A percentile compares a stretch with the other conserved stretches of the same genome.
These are phyloP conservation scores for Halenospora varia DNA, from an alignment of 495 filamentous ascomycete species.

Conservation along the genomic window DNA sequence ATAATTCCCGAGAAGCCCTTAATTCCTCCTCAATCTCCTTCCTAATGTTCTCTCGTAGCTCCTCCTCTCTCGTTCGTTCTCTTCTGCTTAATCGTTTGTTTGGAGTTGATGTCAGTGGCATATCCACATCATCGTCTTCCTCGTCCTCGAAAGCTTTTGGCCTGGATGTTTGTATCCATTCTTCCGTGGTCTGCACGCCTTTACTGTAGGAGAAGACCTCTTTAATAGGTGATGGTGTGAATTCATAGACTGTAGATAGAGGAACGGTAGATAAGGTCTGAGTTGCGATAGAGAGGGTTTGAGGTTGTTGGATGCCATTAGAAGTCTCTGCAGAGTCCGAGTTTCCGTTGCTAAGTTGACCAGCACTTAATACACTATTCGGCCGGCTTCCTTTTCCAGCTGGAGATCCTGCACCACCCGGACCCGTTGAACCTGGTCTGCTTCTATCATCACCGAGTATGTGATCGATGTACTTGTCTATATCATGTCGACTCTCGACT, in stretches of 20 bases:
- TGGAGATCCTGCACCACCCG: conserved; percentile 55
- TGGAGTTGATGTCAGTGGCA: conserved; percentile 34
- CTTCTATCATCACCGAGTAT: conserved; percentile 49
- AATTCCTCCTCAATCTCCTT: conserved; percentile 92
- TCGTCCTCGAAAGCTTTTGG: conserved; percentile 51
- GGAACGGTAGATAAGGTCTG: conserved; percentile 68
- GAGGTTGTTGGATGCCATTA: conserved; percentile 29
- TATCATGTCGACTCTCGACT: conserved; percentile 67
- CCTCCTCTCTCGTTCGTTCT: conserved; percentile 78
- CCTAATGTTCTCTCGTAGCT: conserved; percentile 77
- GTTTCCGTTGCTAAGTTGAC: conserved; percentile 67
- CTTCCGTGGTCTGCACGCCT: conserved; percentile 78
- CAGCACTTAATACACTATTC: conserved; percentile 75
- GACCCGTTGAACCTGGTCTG: conserved; percentile 66
- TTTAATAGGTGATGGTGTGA: conserved; percentile 63
- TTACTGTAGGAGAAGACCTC: conserved; percentile 94
- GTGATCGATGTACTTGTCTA: conserved; percentile 73
- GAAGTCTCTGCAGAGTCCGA: conserved; percentile 47
- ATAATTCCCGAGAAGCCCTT: conserved; percentile 57
- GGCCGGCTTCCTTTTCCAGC: conserved; percentile 71
- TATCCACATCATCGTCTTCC: conserved; percentile 40
- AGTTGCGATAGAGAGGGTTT: conserved; percentile 43
- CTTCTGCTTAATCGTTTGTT: conserved; percentile 70
- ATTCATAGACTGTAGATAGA: conserved; percentile 70
- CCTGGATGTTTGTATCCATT: conserved; percentile 44